Conservation (phyloP, 2,329 filamentous ascomycete genomes). For the Arachnopeziza araneosa region DNA sequence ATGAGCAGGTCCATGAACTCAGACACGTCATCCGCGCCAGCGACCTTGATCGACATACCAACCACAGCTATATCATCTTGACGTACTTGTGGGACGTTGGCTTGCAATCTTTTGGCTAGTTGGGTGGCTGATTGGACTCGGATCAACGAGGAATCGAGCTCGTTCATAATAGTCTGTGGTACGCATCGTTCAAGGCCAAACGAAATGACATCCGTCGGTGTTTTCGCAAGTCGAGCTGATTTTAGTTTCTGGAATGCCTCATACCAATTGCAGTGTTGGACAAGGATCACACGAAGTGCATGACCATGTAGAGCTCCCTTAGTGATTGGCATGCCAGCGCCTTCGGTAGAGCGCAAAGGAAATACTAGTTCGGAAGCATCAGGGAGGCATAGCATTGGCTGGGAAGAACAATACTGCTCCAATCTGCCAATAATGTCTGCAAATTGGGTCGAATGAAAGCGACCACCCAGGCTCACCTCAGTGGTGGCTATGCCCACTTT, state of each 20-base stretch:
- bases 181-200: background rate
- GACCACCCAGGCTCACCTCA: background rate
- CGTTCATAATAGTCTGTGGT: background rate
- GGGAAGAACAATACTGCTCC: background rate
- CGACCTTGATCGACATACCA: background rate
- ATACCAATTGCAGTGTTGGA: background rate
- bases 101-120: too few relatives aligned
- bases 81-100: too few relatives aligned
- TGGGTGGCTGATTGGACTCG: too few relatives aligned
- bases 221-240: background rate
- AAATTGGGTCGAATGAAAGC: background rate
- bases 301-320: background rate
- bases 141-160: background rate
- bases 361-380: background rate
- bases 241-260: background rate
- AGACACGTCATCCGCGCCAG: background rate
- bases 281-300: background rate
- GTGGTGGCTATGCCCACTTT: background rate
- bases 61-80: background rate
- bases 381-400: background rate
- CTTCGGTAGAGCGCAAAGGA: background rate
- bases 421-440: background rate
- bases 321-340: background rate
- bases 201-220: background rate
- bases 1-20: background rate